A percentile compares a stretch with the other conserved stretches of the same genome.
phyloP scores from a whole-genome alignment of 2,329 filamentous ascomycete genomes.

The Beauveria caledonica region DNA sequence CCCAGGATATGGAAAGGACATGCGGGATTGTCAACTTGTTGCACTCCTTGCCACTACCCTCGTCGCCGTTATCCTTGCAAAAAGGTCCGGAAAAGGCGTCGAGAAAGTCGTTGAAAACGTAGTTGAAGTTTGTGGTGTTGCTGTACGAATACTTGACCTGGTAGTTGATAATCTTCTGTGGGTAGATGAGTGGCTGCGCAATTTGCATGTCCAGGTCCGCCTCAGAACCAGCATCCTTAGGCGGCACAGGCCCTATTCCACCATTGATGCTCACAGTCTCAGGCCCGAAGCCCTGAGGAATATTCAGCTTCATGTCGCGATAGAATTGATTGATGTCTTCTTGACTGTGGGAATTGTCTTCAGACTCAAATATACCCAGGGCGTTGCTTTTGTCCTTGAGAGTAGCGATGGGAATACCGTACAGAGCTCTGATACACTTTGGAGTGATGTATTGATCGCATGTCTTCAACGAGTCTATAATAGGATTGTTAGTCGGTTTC shows the following conservation, averaged over 20 bases:
- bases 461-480: background rate
- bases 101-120: conserved; percentile 30
- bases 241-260: conserved; percentile 19
- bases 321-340: conserved; percentile 29
- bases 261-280: conserved; percentile 19
- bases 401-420: conserved; percentile 24
- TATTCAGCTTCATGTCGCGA: too few species aligned
- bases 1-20: conserved; percentile 37
- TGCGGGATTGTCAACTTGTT: conserved; percentile 14
- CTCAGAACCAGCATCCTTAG: conserved; percentile 27
- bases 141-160: conserved; percentile 13
- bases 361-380: conserved; percentile 34
- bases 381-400: conserved; percentile 21
- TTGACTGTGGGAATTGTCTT: conserved; percentile 31
- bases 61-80: conserved; percentile 38
- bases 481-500: too few species aligned
- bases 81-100: conserved; percentile 33
- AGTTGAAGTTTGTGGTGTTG: background rate
- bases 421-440: conserved; percentile 41
- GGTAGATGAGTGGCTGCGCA: conserved; percentile 41
- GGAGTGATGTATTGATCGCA: conserved; percentile 49
- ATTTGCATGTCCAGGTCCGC: conserved; percentile 41
- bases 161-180: conserved; percentile 30
- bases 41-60: conserved; percentile 14
- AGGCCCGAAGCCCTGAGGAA: too few species aligned